Conservation (phyloP, 2,329 filamentous ascomycete species). For the Colletotrichum chrysophilum region DNA sequence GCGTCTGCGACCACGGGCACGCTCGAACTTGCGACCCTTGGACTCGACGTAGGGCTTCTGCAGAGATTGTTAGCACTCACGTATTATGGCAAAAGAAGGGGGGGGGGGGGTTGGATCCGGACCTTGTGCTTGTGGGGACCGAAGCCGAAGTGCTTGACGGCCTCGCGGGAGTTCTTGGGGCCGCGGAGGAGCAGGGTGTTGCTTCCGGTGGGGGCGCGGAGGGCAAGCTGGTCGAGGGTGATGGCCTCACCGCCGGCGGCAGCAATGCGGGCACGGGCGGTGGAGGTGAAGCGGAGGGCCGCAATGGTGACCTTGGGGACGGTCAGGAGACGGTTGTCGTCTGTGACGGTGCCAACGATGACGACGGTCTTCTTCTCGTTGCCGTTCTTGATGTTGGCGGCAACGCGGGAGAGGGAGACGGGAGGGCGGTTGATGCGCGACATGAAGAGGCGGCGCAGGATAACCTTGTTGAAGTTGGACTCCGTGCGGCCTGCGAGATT, state of each 20-base stretch:
- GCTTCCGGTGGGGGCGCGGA: conserved; percentile 91
- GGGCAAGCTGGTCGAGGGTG: conserved; percentile 96
- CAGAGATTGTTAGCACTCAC: conserved; percentile 37
- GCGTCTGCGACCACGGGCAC: conserved; percentile 96
- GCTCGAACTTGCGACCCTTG: conserved; percentile 99
- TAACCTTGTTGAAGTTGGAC: conserved; percentile 97
- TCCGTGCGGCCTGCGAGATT: conserved; percentile 81
- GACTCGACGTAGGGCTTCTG: conserved; percentile 96
- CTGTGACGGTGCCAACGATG: conserved; percentile 92
- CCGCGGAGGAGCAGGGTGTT: conserved; percentile 98
- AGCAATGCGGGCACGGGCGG: conserved; percentile 89
- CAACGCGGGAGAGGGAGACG: conserved; percentile 92
- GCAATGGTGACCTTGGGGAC: conserved; percentile 93
- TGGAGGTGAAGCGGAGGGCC: conserved; percentile 95
- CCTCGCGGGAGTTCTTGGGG: conserved; percentile 97
- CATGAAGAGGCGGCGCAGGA: conserved; percentile 97
- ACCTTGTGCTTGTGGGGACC: conserved; percentile 98
- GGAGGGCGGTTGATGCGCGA: conserved; percentile 98
- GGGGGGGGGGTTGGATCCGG: conserved; percentile 32
- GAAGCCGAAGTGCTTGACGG: conserved; percentile 98
- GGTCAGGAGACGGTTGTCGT: conserved; percentile 92
- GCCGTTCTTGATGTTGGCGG: conserved; percentile 69
- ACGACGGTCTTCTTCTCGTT: conserved; percentile 86
- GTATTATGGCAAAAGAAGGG: neutral
- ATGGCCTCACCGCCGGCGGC: conserved; percentile 94